A percentile compares a stretch with the other conserved stretches of the same genome.
Evolutionary conservation across 805 yeast genomes (phyloP).

Genomic region (Candida montana): DNA sequence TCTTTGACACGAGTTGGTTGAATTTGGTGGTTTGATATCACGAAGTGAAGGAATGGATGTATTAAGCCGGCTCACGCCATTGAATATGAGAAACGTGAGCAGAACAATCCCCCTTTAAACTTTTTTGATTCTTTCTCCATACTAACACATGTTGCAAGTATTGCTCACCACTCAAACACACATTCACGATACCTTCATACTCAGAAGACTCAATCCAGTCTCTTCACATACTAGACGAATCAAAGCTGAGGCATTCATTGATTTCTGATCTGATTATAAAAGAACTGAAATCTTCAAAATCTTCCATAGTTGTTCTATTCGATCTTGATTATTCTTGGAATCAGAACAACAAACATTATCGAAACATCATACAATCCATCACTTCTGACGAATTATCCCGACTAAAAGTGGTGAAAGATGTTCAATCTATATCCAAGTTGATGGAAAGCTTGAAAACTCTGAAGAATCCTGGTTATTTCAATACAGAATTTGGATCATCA

Average conservation of each 20-base stretch:
- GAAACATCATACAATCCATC: not conserved
- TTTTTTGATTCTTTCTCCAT: too few species aligned
- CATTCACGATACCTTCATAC: not conserved
- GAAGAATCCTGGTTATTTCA: not conserved
- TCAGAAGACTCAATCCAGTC: not conserved
- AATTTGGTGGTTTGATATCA: too few species aligned
- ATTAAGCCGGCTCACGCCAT: not conserved
- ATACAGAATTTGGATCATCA: not conserved
- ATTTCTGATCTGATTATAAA: not conserved
- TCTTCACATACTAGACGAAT: slow-evolving; percentile 5
- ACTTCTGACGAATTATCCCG: not conserved
- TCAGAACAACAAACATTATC: not conserved
- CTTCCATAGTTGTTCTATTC: slow-evolving; percentile 3
- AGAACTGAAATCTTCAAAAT: not conserved
- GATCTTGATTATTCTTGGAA: slow-evolving; percentile 13
- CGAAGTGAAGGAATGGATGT: slow-evolving; percentile 5
- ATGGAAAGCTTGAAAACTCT: slow-evolving; percentile 1
- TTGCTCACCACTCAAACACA: not conserved
- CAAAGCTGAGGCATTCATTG: slow-evolving; percentile 1
- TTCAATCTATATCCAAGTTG: not conserved
- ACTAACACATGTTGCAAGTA: too few species aligned
- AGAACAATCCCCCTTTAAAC: not conserved
- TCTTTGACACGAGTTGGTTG: too few species aligned
- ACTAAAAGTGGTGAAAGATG: not conserved
- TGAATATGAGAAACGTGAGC: slow-evolving; percentile 1